A percentile compares a stretch with the other conserved stretches of the same genome.
These are phyloP conservation scores for Plenodomus biglobosus DNA, from an alignment of 2,329 filamentous ascomycete genomes.

Conservation along the genomic window DNA sequence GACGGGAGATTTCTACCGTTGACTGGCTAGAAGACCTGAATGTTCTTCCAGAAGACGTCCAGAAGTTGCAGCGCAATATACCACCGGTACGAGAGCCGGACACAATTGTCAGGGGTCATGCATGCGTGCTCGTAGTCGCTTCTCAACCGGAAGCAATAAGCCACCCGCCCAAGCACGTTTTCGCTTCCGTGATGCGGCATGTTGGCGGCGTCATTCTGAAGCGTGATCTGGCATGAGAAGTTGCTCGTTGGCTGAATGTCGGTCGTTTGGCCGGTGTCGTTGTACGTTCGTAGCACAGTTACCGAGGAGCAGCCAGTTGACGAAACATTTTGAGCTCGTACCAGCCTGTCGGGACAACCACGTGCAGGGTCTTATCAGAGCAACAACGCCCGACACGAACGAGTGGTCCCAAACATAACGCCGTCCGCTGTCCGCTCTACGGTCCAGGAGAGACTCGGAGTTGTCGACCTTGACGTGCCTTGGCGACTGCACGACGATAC, in stretches of 20 bases:
- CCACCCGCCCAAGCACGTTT: slow-evolving; percentile 25
- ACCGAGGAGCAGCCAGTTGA: slow-evolving; percentile 32
- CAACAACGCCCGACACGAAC: slow-evolving; percentile 20
- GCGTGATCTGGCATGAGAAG: slow-evolving; percentile 6
- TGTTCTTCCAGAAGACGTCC: slow-evolving; percentile 19
- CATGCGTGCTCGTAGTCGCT: slow-evolving; percentile 14
- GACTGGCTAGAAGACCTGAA: slow-evolving; percentile 24
- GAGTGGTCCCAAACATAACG: slow-evolving; percentile 9
- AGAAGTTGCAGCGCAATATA: slow-evolving; percentile 22
- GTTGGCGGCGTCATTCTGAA: slow-evolving; percentile 18
- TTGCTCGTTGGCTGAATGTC: slow-evolving; percentile 20
- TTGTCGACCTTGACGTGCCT: slow-evolving; percentile 17
- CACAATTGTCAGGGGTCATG: slow-evolving; percentile 22
- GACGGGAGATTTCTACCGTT: slow-evolving; percentile 11
- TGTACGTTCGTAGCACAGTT: slow-evolving; percentile 32
- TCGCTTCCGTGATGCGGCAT: slow-evolving; percentile 27
- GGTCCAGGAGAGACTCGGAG: slow-evolving; percentile 1
- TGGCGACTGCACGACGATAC: slow-evolving; percentile 12
- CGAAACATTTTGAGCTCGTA: slow-evolving; percentile 28
- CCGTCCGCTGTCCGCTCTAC: slow-evolving; percentile 10
- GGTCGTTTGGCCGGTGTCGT: slow-evolving; percentile 16
- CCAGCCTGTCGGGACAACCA: slow-evolving; percentile 29
- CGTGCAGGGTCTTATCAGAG: slow-evolving; percentile 38
- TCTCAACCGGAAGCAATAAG: slow-evolving; percentile 14
- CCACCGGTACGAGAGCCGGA: slow-evolving; percentile 17